Evolutionary conservation across 2,329 filamentous ascomycete genomes (phyloP).

Genomic region (Pestalotiopsis sp.): DNA sequence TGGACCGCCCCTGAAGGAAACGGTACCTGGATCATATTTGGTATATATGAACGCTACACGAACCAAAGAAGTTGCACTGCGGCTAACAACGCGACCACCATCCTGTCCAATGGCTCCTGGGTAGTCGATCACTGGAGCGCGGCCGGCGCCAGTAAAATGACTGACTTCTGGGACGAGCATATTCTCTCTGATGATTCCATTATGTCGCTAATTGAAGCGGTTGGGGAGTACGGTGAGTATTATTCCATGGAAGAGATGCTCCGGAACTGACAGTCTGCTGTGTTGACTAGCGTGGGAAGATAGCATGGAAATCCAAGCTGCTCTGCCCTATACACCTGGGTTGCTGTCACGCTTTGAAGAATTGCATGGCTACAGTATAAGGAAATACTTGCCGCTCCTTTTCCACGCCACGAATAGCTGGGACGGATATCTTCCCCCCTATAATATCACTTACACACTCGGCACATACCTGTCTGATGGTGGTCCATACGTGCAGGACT

Average conservation of each 20-base stretch:
- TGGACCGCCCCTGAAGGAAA: slow-evolving; percentile 19
- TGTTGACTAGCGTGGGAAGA: slow-evolving; percentile 27
- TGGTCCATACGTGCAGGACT: slow-evolving; percentile 25
- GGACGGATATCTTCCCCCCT: slow-evolving; percentile 22
- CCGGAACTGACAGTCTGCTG: neutral
- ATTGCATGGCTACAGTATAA: slow-evolving; percentile 21
- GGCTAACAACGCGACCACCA: slow-evolving; percentile 14
- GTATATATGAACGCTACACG: slow-evolving; percentile 25
- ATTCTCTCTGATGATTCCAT: slow-evolving; percentile 21
- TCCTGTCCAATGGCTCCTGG: slow-evolving; percentile 28
- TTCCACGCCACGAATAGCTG: slow-evolving; percentile 24
- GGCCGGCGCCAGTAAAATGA: slow-evolving; percentile 25
- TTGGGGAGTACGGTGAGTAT: slow-evolving; percentile 24
- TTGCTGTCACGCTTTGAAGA: slow-evolving; percentile 22
- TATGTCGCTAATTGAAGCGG: slow-evolving; percentile 15
- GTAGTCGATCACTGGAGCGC: slow-evolving; percentile 29
- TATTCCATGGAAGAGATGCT: neutral
- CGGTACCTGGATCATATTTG: slow-evolving; percentile 20
- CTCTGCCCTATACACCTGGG: slow-evolving; percentile 25
- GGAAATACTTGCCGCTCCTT: slow-evolving; percentile 23
- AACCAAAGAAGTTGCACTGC: slow-evolving; percentile 24
- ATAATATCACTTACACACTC: slow-evolving; percentile 23
- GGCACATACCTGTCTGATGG: slow-evolving; percentile 16
- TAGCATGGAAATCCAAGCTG: slow-evolving; percentile 27
- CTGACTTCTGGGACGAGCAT: slow-evolving; percentile 27